Evolutionary conservation across 1,139 yeast species (phyloP).

Genomic region (Pichia sp.): DNA sequence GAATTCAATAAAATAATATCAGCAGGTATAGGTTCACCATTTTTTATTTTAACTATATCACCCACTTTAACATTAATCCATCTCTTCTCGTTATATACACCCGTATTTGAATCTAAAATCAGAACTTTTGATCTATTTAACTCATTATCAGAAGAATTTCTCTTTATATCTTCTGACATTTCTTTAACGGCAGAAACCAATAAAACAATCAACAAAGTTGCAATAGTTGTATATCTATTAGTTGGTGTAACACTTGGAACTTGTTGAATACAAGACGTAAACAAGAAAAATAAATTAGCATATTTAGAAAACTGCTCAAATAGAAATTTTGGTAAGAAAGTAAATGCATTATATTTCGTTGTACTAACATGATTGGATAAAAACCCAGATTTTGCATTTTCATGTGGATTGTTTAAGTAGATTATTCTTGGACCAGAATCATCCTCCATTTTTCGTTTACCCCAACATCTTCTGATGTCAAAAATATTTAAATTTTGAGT

Average conservation of each 20-base stretch:
- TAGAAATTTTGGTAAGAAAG: slow-evolving; percentile 88
- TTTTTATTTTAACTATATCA: slow-evolving; percentile 75
- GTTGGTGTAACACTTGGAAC: slow-evolving; percentile 97
- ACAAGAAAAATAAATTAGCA: slow-evolving; percentile 88
- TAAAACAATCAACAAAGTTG: slow-evolving; percentile 78
- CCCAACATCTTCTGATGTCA: slow-evolving; percentile 33
- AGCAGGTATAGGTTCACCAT: slow-evolving; percentile 93
- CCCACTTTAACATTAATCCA: slow-evolving; percentile 94
- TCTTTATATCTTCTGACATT: slow-evolving; percentile 80
- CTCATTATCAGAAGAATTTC: slow-evolving; percentile 85
- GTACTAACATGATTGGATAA: slow-evolving; percentile 87
- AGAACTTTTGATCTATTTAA: slow-evolving; percentile 66
- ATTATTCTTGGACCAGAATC: slow-evolving; percentile 58
- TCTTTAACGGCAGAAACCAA: slow-evolving; percentile 91
- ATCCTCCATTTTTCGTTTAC: slow-evolving; percentile 31
- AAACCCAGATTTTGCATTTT: slow-evolving; percentile 53
- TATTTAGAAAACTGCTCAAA: slow-evolving; percentile 96
- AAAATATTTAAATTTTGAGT: slow-evolving; percentile 18
- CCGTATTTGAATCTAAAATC: slow-evolving; percentile 56
- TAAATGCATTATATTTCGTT: slow-evolving; percentile 91
- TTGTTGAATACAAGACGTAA: slow-evolving; percentile 92
- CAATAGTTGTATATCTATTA: slow-evolving; percentile 90
- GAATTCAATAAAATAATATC: slow-evolving; percentile 80
- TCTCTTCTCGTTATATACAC: slow-evolving; percentile 56
- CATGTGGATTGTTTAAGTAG: slow-evolving; percentile 52